A percentile compares a stretch with the other conserved stretches of the same genome.
Conservation (phyloP, 23 red algal genomes). For the Chondrus crispus region DNA sequence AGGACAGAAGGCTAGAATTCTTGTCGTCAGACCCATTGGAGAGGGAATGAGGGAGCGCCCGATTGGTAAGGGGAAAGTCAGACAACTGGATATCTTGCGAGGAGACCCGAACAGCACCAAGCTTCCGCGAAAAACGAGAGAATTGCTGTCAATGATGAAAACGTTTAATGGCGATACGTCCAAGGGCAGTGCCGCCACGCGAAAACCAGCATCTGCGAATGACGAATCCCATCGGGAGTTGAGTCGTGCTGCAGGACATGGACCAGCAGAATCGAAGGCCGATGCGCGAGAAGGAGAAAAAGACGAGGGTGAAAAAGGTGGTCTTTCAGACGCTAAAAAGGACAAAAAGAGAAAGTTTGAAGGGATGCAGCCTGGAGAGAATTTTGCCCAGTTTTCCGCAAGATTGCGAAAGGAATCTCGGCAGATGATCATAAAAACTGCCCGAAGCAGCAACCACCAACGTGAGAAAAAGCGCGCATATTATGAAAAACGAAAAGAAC, state of each 20-base stretch:
- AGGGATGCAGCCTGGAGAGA: slow-evolving; percentile 18
- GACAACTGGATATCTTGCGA: neutral
- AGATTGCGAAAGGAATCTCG: neutral
- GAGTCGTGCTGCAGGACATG: neutral
- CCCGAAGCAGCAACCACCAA: slow-evolving; percentile 7
- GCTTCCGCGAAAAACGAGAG: neutral
- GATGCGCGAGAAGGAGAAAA: neutral
- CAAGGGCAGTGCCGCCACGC: neutral
- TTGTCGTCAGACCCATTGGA: neutral
- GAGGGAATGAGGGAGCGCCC: neutral
- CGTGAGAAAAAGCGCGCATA: slow-evolving; percentile 41
- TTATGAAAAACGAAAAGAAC: slow-evolving; percentile 24
- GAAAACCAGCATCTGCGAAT: neutral
- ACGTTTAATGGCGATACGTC: neutral
- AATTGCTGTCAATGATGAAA: neutral
- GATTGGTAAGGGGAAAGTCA: neutral
- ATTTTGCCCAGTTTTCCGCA: neutral
- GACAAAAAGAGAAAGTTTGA: neutral
- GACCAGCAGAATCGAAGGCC: neutral
- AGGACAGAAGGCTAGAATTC: neutral
- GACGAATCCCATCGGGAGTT: neutral
- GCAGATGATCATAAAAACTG: neutral
- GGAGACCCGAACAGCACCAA: neutral
- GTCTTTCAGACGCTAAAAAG: neutral
- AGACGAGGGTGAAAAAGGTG: neutral